These are phyloP conservation scores for Rhytidiadelphus loreus DNA, from an alignment of 225 moss, liverwort and hornwort species.

Conservation along the genomic window DNA sequence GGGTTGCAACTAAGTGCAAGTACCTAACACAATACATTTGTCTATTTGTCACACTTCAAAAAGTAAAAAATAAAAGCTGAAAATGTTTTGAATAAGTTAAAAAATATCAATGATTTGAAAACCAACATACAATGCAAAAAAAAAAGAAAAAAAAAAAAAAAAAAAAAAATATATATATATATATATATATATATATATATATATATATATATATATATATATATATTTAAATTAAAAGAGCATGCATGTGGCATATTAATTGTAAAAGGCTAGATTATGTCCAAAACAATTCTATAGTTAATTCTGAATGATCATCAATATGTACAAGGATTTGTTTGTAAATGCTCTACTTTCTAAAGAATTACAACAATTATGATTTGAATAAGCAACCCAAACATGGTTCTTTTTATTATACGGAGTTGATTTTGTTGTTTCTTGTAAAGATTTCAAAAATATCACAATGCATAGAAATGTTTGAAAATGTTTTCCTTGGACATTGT, in stretches of 20 bases:
- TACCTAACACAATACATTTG: neutral
- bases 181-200: too few relatives aligned
- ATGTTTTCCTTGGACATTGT: neutral
- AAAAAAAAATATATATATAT: too few relatives aligned
- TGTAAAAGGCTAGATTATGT: neutral
- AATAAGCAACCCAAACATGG: neutral
- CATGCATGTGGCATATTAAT: neutral
- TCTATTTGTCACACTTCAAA: neutral
- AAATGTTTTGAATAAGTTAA: neutral
- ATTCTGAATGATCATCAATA: too few relatives aligned
- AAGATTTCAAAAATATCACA: neutral
- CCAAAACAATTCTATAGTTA: neutral
- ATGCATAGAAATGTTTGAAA: neutral
- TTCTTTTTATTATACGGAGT: neutral
- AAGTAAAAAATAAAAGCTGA: neutral
- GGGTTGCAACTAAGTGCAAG: accelerated
- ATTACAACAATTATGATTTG: neutral
- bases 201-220: too few relatives aligned
- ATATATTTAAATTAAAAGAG: neutral
- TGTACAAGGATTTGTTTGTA: neutral
- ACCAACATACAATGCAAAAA: neutral
- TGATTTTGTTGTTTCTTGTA: neutral
- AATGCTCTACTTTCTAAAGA: neutral
- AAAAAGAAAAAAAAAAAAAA: too few relatives aligned
- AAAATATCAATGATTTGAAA: too few relatives aligned